Evolutionary conservation across 306 rosid species (phyloP).

Genomic region (Corylus avellana): DNA sequence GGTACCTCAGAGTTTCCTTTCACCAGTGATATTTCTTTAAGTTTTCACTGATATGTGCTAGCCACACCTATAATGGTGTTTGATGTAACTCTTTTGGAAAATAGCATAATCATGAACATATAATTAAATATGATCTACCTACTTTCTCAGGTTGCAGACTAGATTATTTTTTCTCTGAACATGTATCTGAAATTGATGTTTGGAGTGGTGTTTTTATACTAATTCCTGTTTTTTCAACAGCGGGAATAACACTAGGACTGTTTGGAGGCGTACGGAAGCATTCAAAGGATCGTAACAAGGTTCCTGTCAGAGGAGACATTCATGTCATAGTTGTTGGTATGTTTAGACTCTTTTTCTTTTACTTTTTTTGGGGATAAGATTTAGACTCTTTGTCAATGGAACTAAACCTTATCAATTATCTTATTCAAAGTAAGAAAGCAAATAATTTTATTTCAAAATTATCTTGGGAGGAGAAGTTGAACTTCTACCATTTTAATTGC

Average conservation of each 20-base stretch:
- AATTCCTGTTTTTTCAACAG: conserved; percentile 45
- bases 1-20: background rate
- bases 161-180: conserved; percentile 7
- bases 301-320: conserved; percentile 96
- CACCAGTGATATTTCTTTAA: background rate
- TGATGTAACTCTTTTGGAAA: background rate
- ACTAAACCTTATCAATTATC: conserved; percentile 22
- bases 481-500: conserved; percentile 25
- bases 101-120: background rate
- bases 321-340: conserved; percentile 94
- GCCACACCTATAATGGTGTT: background rate
- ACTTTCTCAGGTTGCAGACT: conserved; percentile 2
- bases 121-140: background rate
- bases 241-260: conserved; percentile 82
- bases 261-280: conserved; percentile 90
- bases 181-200: conserved; percentile 14
- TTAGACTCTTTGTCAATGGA: conserved; percentile 31
- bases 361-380: background rate
- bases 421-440: conserved; percentile 9
- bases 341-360: conserved; percentile 28
- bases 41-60: background rate
- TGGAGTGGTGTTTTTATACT: conserved; percentile 17
- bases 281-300: conserved; percentile 87
- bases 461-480: conserved; percentile 27
- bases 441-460: conserved; percentile 19